phyloP scores from a whole-genome alignment of 768 basidiomycete species.

The Leccinum disarticulatum region DNA sequence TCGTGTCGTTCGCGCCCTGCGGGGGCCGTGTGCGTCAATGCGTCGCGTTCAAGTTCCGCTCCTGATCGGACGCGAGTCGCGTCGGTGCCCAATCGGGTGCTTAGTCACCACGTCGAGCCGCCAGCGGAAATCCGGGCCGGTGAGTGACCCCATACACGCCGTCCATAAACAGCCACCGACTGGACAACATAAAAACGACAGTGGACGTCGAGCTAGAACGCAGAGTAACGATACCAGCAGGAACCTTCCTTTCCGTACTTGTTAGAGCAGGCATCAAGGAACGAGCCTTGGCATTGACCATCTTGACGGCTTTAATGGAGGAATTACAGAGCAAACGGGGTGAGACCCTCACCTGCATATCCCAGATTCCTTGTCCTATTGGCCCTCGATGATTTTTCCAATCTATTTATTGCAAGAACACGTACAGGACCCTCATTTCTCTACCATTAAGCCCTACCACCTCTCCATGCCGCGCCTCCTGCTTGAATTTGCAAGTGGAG shows the following conservation, averaged over 20 bases:
- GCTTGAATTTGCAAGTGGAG: conserved; percentile 76
- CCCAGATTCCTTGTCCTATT: conserved; percentile 73
- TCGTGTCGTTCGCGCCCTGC: too few species aligned
- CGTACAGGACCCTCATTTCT: conserved; percentile 77
- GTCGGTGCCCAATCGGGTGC: too few species aligned
- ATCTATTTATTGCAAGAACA: conserved; percentile 63
- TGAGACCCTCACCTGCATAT: conserved; percentile 34
- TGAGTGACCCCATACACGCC: too few species aligned
- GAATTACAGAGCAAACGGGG: conserved; percentile 66
- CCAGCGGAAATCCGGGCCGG: too few species aligned
- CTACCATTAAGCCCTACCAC: conserved; percentile 69
- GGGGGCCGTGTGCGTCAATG: too few species aligned
- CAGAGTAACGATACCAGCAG: conserved; percentile 43
- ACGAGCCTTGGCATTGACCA: conserved; percentile 48
- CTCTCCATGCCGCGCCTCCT: conserved; percentile 76
- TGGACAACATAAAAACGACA: conserved; percentile 44
- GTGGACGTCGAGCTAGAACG: conserved; percentile 48
- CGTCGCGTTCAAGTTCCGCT: too few species aligned
- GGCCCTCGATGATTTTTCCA: conserved; percentile 85
- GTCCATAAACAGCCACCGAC: conserved; percentile 49
- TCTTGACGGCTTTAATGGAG: conserved; percentile 59
- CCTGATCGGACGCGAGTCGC: too few species aligned
- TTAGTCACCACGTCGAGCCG: too few species aligned
- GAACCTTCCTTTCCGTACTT: conserved; percentile 53
- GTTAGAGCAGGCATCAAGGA: conserved; percentile 59